Evolutionary conservation across 2,329 filamentous ascomycete species (phyloP).

Genomic region (Arthroderma uncinatum): DNA sequence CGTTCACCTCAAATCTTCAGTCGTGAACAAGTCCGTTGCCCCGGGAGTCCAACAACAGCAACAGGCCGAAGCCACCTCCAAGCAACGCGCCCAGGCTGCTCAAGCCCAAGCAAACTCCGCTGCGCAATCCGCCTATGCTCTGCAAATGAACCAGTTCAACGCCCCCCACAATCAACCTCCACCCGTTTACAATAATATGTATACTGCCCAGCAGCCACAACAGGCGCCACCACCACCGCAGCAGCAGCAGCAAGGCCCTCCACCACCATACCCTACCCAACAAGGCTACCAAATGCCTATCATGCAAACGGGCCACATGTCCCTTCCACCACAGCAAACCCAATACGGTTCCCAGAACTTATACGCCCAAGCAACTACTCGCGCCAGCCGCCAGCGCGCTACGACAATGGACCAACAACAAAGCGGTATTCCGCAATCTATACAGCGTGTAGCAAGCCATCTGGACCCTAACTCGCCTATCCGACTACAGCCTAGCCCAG

Average conservation of each 20-base stretch:
- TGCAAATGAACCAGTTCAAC: slow-evolving; percentile 48
- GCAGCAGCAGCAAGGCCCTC: slow-evolving; percentile 56
- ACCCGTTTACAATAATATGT: slow-evolving; percentile 63
- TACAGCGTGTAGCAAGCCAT: slow-evolving; percentile 91
- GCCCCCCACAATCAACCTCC: slow-evolving; percentile 41
- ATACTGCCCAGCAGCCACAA: slow-evolving; percentile 55
- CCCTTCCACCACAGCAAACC: slow-evolving; percentile 51
- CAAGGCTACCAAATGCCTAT: slow-evolving; percentile 65
- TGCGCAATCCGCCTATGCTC: slow-evolving; percentile 53
- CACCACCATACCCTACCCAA: slow-evolving; percentile 71
- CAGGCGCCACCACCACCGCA: slow-evolving; percentile 58
- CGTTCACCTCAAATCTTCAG: slow-evolving; percentile 87
- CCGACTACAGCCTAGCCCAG: slow-evolving; percentile 83
- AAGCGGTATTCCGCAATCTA: slow-evolving; percentile 79
- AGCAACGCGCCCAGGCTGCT: slow-evolving; percentile 55
- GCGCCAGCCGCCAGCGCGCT: slow-evolving; percentile 73
- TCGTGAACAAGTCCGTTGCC: slow-evolving; percentile 73
- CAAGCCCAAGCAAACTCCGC: slow-evolving; percentile 47
- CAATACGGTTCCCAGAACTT: slow-evolving; percentile 68
- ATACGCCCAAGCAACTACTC: slow-evolving; percentile 62
- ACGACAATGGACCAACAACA: slow-evolving; percentile 95
- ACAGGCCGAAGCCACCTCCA: slow-evolving; percentile 85
- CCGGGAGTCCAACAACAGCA: slow-evolving; percentile 93
- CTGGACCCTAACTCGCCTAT: slow-evolving; percentile 92
- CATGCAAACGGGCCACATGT: slow-evolving; percentile 55